Conservation (phyloP, 2,329 filamentous ascomycete genomes). For the Sporothrix sp. region DNA sequence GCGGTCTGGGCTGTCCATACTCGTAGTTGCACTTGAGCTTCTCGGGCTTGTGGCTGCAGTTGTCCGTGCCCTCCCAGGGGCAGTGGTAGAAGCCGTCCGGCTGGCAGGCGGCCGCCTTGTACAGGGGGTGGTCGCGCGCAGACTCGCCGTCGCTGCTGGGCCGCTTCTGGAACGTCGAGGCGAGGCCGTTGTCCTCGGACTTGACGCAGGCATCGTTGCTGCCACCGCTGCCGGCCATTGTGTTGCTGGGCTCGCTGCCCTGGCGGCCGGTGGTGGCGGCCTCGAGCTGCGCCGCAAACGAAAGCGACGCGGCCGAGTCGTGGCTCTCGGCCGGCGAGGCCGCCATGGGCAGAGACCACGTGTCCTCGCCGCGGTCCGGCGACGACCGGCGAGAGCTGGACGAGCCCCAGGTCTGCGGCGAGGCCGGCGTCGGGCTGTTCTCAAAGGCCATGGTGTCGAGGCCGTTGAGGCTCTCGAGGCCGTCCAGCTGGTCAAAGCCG, state of each 20-base stretch:
- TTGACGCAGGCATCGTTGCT: background rate
- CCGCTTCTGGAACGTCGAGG: slow-evolving; percentile 33
- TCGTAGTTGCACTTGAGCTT: slow-evolving; percentile 99
- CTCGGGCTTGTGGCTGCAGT: slow-evolving; percentile 82
- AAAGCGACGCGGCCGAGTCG: slow-evolving; percentile 30
- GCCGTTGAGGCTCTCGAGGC: slow-evolving; percentile 1
- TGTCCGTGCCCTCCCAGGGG: slow-evolving; percentile 63
- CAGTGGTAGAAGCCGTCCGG: slow-evolving; percentile 85
- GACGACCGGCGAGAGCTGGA: slow-evolving; percentile 42
- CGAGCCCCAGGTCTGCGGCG: slow-evolving; percentile 44
- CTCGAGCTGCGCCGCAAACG: slow-evolving; percentile 6
- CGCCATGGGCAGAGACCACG: slow-evolving; percentile 34
- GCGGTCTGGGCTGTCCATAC: slow-evolving; percentile 56
- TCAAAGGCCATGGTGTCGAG: slow-evolving; percentile 40
- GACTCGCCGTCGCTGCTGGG: slow-evolving; percentile 45
- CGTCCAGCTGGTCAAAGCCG: slow-evolving; percentile 1
- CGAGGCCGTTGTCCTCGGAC: too few relatives aligned
- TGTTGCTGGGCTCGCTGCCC: background rate
- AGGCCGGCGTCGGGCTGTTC: slow-evolving; percentile 37
- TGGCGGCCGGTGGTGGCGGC: background rate
- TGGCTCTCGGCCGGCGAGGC: slow-evolving; percentile 36
- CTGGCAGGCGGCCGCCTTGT: slow-evolving; percentile 54
- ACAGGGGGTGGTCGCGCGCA: slow-evolving; percentile 58
- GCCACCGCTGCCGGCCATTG: background rate
- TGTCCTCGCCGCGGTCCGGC: slow-evolving; percentile 40